These are phyloP conservation scores for Hyphopichia khmerensis DNA, from an alignment of 1,139 yeast species.

Conservation along the genomic window DNA sequence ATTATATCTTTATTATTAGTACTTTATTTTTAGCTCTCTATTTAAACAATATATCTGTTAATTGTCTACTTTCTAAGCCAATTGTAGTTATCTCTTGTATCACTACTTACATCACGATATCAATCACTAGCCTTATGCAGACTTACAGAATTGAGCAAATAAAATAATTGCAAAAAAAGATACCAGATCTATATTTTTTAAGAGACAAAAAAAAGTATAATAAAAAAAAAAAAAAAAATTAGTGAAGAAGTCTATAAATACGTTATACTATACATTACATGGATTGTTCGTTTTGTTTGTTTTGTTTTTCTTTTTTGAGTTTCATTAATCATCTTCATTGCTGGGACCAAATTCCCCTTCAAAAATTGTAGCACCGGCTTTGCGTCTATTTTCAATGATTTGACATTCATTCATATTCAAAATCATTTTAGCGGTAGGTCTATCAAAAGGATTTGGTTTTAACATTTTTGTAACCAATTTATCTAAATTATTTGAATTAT, in stretches of 20 bases:
- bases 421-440: slow-evolving; percentile 77
- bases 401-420: slow-evolving; percentile 70
- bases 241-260: neutral
- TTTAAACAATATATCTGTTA: no score
- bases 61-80: no score
- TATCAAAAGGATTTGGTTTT: slow-evolving; percentile 74
- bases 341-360: slow-evolving; percentile 95
- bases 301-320: no score
- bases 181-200: slow-evolving; percentile 1
- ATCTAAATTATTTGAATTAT: slow-evolving; percentile 75
- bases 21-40: no score
- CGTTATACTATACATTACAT: neutral
- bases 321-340: slow-evolving; percentile 18
- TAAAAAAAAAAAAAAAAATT: neutral
- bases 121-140: no score
- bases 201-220: neutral
- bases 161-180: neutral
- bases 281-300: no score
- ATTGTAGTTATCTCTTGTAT: no score
- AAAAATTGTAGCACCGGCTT: slow-evolving; percentile 92
- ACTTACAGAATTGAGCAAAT: no score
- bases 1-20: neutral
- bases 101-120: no score
- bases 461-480: slow-evolving; percentile 85
- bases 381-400: slow-evolving; percentile 77